Base-by-base conservation (phyloP, 2,329 filamentous ascomycete species). In the Pseudogymnoascus sp. region DNA sequence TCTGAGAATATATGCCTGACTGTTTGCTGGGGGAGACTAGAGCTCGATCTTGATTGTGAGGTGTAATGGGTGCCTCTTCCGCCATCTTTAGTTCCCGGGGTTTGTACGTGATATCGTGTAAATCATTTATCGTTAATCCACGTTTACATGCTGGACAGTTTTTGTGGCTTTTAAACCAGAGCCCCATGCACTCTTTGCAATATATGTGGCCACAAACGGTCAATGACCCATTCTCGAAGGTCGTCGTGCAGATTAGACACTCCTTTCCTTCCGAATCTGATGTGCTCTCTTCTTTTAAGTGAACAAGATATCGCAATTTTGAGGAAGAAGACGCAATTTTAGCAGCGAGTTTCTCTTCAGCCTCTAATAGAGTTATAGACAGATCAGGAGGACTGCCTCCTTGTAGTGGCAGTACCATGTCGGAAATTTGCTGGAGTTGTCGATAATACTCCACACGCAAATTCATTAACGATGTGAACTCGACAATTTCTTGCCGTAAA, bases 181-280 rank as follows among this genome's bases (percentile, higher is more conserved):
- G 69, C 38, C 81, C 80, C 68, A 97, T 87, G 74, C 95, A 97
- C 28, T 91, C 89, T 70, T 91, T 92, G 78, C 93, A 97, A 73
- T 92, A 97, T 67, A 91, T 86, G 72, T 99, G 95, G 0, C 93
- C 93, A 73, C 95, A 97, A 1, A 91, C 83, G 0, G 93, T 97
- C 66, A 93, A 79, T 62, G 89, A 85, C 62, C 93, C 93, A n/a
- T 86, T 79, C 64, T 88, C 86, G 69, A 97, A 96, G 0, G 80
- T 72, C 10, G 83, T 82, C 71, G 90, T 87, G 73, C 95, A 99
- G 69, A 99, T 97, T 63, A 96, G 84, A 73, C 95, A 99, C 61
- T 89, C 86, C 31, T 85, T 83, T 6, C 85, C 79, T 64, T 87
- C 83, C 1, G 83, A 82, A 60, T 82, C 84, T n/a, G 83, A 79